Evolutionary conservation across 2,329 filamentous ascomycete species (phyloP).

Genomic region (Trichoderma breve): DNA sequence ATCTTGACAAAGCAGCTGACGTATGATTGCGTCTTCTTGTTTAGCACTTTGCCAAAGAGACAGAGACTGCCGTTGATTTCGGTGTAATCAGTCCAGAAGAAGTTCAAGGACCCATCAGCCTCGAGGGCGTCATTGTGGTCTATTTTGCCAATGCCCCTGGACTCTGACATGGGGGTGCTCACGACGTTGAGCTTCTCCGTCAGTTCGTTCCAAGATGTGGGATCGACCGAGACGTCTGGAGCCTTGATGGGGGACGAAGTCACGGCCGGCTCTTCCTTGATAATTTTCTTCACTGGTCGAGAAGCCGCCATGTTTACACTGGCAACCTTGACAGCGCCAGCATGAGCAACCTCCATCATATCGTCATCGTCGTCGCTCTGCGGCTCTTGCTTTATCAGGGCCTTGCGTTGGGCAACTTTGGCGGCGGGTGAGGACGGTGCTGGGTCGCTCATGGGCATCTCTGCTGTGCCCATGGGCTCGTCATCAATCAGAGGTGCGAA

Average conservation of each 20-base stretch:
- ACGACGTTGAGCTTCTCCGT: constrained; percentile 83
- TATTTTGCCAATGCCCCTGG: constrained; percentile 71
- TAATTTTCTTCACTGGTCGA: constrained; percentile 67
- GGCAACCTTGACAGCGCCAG: constrained; percentile 63
- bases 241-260: constrained; percentile 73
- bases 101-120: constrained; percentile 82
- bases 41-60: constrained; percentile 92
- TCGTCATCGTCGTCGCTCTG: constrained; percentile 74
- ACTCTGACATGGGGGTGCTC: constrained; percentile 66
- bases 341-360: constrained; percentile 82
- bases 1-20: constrained; percentile 95
- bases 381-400: constrained; percentile 47
- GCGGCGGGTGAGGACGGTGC: constrained; percentile 82
- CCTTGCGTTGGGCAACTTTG: constrained; percentile 73
- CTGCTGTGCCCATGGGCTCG: constrained; percentile 44
- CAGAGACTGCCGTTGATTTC: constrained; percentile 90
- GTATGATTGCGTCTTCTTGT: constrained; percentile 75
- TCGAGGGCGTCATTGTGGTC: constrained; percentile 84
- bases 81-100: constrained; percentile 97
- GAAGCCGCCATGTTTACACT: constrained; percentile 85
- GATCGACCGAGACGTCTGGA: constrained; percentile 63
- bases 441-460: constrained; percentile 80
- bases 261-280: constrained; percentile 64
- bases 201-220: constrained; percentile 84
- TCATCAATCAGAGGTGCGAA: constrained; percentile 61